Percentiles rank a stretch among this genome's conserved stretches.
phyloP scores from a whole-genome alignment of 2,329 filamentous ascomycete species.

The Apiospora kogelbergensis region DNA sequence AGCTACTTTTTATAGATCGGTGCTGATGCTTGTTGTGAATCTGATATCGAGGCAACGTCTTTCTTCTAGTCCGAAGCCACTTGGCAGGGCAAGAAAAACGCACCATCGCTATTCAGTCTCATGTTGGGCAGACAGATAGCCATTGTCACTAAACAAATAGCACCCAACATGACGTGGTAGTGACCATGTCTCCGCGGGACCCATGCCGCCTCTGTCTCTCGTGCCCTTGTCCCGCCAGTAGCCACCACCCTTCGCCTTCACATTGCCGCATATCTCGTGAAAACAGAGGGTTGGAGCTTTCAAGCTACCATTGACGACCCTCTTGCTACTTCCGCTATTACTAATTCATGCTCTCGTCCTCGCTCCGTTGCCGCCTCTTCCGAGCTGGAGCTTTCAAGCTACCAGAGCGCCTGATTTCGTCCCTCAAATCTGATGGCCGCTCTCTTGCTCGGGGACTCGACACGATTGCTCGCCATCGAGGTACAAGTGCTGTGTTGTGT shows the following conservation, averaged over 20 bases:
- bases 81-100: slow-evolving; percentile 13
- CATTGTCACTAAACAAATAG: neutral
- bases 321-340: slow-evolving; percentile 26
- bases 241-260: slow-evolving; percentile 1
- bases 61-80: slow-evolving; percentile 12
- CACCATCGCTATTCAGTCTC: neutral
- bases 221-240: neutral
- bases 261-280: slow-evolving; percentile 11
- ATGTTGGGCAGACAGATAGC: neutral
- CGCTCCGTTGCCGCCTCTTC: slow-evolving; percentile 26
- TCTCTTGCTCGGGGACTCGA: slow-evolving; percentile 33
- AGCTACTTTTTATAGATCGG: neutral
- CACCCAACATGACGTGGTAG: neutral
- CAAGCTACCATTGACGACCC: slow-evolving; percentile 50
- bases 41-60: slow-evolving; percentile 10
- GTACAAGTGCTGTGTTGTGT: slow-evolving; percentile 16
- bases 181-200: neutral
- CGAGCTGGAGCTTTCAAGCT: slow-evolving; percentile 67
- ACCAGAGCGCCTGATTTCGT: slow-evolving; percentile 52
- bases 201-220: neutral
- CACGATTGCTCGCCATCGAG: slow-evolving; percentile 32
- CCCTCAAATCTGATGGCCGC: slow-evolving; percentile 23
- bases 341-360: slow-evolving; percentile 27
- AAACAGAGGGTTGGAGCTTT: slow-evolving; percentile 45
- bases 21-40: slow-evolving; percentile 6